These are phyloP conservation scores for Erodium trifolium DNA, from an alignment of 441 rosid genomes.

Conservation along the genomic window DNA sequence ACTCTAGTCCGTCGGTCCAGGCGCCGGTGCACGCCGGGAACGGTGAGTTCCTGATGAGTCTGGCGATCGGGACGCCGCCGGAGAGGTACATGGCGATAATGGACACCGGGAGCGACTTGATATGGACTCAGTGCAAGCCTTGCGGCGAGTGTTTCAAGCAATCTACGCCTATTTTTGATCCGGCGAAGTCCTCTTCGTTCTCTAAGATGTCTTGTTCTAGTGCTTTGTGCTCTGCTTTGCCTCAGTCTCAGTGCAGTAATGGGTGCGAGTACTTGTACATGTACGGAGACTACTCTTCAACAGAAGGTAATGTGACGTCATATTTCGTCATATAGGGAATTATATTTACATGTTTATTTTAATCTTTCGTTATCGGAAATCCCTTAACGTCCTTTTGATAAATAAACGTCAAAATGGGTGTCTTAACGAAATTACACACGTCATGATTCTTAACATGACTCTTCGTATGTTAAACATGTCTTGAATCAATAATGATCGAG, in stretches of 20 bases:
- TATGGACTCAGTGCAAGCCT: conserved; percentile 97
- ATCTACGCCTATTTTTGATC: conserved; percentile 71
- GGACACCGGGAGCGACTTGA: conserved; percentile 86
- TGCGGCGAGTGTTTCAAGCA: conserved; percentile 66
- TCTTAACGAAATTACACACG: too few relatives aligned
- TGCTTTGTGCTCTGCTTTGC: conserved; percentile 47
- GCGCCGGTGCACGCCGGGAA: conserved; percentile 54
- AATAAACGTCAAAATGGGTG: too few relatives aligned
- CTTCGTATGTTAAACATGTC: too few relatives aligned
- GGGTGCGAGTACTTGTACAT: conserved; percentile 63
- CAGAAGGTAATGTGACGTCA: conserved; percentile 36
- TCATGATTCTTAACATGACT: too few relatives aligned
- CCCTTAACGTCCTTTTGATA: too few relatives aligned
- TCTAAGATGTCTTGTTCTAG: conserved; percentile 45
- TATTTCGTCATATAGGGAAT: too few relatives aligned
- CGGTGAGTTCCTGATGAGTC: conserved; percentile 78
- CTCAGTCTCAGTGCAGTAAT: conserved; percentile 33
- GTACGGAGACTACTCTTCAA: conserved; percentile 83
- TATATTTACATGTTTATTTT: too few relatives aligned
- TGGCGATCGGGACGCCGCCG: conserved; percentile 69
- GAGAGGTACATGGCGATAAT: conserved; percentile 53
- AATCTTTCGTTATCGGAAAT: too few relatives aligned
- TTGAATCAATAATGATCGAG: too few relatives aligned
- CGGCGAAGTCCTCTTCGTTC: conserved; percentile 55
- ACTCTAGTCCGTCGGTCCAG: too few relatives aligned